Evolutionary conservation across 148 eudicot genomes (phyloP).

Genomic region (Rhododendron simsii): DNA sequence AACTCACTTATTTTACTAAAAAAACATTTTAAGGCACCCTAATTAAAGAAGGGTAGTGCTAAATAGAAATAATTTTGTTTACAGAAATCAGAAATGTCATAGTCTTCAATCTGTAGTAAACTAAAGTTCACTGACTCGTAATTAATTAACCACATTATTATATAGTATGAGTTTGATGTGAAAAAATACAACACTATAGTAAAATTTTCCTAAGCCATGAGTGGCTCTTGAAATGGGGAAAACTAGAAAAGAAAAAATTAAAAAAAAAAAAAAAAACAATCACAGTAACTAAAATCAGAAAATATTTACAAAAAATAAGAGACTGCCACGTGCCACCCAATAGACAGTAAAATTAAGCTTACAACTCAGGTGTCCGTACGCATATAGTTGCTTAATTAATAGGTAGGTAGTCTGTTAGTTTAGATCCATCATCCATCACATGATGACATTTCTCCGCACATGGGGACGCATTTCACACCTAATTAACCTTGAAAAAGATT

Average conservation of each 20-base stretch:
- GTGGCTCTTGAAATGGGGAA: background rate
- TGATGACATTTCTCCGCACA: slow-evolving; percentile 19
- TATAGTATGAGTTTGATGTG: background rate
- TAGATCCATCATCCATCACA: slow-evolving; percentile 11
- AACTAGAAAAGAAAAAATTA: background rate
- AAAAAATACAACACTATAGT: no score
- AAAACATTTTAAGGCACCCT: background rate
- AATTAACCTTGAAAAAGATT: background rate
- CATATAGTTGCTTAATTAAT: background rate
- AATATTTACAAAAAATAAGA: background rate
- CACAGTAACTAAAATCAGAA: background rate
- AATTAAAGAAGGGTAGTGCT: background rate
- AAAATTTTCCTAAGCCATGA: background rate
- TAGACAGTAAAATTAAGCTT: slow-evolving; percentile 14
- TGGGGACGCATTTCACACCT: background rate
- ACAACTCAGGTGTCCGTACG: slow-evolving; percentile 18
- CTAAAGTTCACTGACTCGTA: no score
- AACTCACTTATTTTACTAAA: background rate
- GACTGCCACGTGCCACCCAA: slow-evolving; percentile 9
- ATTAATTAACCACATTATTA: no score
- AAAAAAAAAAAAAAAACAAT: background rate
- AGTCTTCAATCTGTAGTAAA: no score
- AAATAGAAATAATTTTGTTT: no score
- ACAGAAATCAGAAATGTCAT: no score
- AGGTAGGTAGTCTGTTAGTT: background rate